A percentile compares a stretch with the other conserved stretches of the same genome.
These are phyloP conservation scores for Fusarium clavum DNA, from an alignment of 2,329 filamentous ascomycete genomes.

Conservation along the genomic window DNA sequence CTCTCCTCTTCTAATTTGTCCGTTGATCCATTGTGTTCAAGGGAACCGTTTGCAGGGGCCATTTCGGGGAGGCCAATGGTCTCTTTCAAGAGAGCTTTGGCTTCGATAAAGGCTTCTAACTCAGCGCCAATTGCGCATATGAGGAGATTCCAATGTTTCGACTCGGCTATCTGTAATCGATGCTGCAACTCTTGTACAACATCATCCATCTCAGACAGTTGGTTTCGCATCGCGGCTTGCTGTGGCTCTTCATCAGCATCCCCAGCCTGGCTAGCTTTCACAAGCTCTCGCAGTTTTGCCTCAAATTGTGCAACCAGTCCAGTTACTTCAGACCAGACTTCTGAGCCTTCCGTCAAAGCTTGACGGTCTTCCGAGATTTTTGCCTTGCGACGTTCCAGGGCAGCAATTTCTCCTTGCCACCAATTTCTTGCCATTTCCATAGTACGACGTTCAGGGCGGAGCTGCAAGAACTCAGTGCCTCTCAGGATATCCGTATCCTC, in stretches of 20 bases:
- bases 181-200: constrained; percentile 67
- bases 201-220: constrained; percentile 66
- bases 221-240: constrained; percentile 56
- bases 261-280: constrained; percentile 54
- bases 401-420: constrained; percentile 73
- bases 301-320: constrained; percentile 73
- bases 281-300: constrained; percentile 66
- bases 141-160: constrained; percentile 77
- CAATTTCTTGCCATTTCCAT: constrained; percentile 77
- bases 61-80: constrained; percentile 21
- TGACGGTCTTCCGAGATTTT: constrained; percentile 70
- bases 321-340: constrained; percentile 73
- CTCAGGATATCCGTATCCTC: constrained; percentile 48
- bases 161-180: constrained; percentile 66
- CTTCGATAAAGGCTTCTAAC: constrained; percentile 73
- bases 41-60: constrained; percentile 11
- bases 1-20: background rate
- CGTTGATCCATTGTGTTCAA: background rate
- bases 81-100: constrained; percentile 64
- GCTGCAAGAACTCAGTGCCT: constrained; percentile 66
- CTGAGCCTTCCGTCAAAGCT: constrained; percentile 75
- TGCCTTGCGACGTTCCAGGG: constrained; percentile 65
- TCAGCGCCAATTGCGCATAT: constrained; percentile 82
- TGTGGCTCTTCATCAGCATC: constrained; percentile 50
- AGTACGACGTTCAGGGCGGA: constrained; percentile 74